Percentiles rank a stretch among this genome's conserved stretches.
Conservation (phyloP, 129 eudicot genomes). For the Chrysanthemum lavandulifolium region DNA sequence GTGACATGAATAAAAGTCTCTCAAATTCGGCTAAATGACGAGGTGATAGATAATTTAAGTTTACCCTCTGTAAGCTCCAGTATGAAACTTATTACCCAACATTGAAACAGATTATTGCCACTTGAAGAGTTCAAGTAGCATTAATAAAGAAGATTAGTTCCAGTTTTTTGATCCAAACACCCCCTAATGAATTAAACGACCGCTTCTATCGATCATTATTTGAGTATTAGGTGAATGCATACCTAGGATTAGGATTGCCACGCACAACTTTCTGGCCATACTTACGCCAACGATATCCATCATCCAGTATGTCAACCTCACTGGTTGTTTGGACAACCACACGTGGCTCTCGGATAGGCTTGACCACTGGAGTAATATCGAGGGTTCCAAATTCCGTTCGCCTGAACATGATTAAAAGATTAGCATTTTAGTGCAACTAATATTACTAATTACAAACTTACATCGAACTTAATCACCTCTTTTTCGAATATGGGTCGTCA, state of each 20-base stretch:
- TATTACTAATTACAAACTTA: neutral
- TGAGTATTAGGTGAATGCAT: conserved; percentile 22
- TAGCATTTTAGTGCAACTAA: conserved; percentile 24
- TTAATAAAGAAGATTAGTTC: too few relatives aligned
- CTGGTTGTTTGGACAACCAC: conserved; percentile 97
- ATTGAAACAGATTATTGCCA: too few relatives aligned
- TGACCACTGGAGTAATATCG: conserved; percentile 82
- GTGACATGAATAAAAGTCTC: too few relatives aligned
- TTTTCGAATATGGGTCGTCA: conserved; percentile 75
- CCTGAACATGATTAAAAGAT: conserved; percentile 42
- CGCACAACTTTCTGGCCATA: conserved; percentile 99
- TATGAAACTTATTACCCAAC: too few relatives aligned
- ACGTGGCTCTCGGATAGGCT: conserved; percentile 97
- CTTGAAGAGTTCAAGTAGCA: too few relatives aligned
- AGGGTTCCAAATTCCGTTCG: conserved; percentile 59
- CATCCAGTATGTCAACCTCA: conserved; percentile 96
- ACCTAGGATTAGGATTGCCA: conserved; percentile 99
- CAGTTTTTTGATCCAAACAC: too few relatives aligned
- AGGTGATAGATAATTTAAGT: too few relatives aligned
- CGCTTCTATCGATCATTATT: neutral
- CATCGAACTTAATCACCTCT: conserved; percentile 47
- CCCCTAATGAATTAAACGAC: neutral
- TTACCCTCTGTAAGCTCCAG: too few relatives aligned
- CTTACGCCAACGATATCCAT: conserved; percentile 97
- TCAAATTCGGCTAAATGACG: too few relatives aligned